A percentile compares a stretch with the other conserved stretches of the same genome.
phyloP scores from a whole-genome alignment of 805 yeast species.

The Sungouiozyma ichnusensis region DNA sequence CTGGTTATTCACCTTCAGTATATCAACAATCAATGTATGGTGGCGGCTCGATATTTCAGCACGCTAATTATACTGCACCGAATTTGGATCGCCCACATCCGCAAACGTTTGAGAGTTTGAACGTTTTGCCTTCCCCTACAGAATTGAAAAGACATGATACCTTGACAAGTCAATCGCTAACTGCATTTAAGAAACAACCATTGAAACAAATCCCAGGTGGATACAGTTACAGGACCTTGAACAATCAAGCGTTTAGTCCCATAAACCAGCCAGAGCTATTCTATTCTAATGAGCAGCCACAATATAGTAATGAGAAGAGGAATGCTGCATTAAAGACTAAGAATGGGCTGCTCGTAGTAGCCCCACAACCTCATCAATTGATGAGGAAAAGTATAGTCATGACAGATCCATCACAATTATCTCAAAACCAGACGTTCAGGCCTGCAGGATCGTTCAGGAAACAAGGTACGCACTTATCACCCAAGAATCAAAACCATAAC shows the following conservation, averaged over 20 bases:
- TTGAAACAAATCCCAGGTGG: constrained; percentile 19
- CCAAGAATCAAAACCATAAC: constrained; percentile 29
- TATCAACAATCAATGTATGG: background rate
- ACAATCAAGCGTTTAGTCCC: constrained; percentile 29
- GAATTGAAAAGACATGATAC: constrained; percentile 19
- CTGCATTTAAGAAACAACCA: constrained; percentile 24
- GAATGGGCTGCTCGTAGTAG: background rate
- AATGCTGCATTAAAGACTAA: background rate
- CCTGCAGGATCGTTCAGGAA: constrained; percentile 58
- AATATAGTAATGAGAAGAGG: background rate
- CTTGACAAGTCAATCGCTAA: constrained; percentile 22
- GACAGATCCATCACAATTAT: constrained; percentile 62
- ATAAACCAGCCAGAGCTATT: constrained; percentile 34
- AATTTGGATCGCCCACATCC: constrained; percentile 16
- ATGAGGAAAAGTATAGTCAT: constrained; percentile 61
- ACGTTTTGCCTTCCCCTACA: constrained; percentile 31
- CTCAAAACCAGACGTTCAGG: constrained; percentile 39
- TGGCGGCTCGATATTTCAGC: background rate
- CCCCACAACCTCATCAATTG: constrained; percentile 35
- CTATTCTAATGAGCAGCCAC: constrained; percentile 12
- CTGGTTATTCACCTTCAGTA: background rate
- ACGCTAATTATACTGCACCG: background rate
- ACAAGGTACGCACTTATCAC: constrained; percentile 19
- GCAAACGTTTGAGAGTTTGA: constrained; percentile 24
- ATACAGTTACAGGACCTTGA: constrained; percentile 12